Evolutionary conservation across 768 basidiomycete species (phyloP).

Genomic region (Leccinum ochraceum): DNA sequence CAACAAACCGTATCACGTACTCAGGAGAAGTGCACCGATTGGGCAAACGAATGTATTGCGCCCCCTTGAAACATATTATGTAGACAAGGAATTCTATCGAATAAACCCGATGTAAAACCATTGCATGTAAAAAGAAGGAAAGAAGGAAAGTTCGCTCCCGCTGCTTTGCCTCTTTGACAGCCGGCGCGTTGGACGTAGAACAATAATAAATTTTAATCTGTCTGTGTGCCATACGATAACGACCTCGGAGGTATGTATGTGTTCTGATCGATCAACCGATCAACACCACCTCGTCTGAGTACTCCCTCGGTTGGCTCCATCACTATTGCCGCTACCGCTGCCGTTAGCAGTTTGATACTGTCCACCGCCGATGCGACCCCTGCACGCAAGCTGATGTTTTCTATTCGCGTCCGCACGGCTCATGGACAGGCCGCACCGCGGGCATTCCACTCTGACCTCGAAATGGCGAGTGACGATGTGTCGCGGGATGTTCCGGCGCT

Average conservation of each 20-base stretch:
- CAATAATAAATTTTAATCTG: neutral
- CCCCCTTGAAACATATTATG: neutral
- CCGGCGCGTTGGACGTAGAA: neutral
- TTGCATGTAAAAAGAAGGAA: neutral
- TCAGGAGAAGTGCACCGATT: neutral
- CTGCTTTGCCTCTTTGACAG: too few relatives aligned
- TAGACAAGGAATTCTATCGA: neutral
- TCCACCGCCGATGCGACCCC: neutral
- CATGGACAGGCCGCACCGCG: constrained; percentile 15
- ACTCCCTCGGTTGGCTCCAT: constrained; percentile 4
- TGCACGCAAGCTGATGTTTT: constrained; percentile 22
- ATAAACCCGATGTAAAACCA: neutral
- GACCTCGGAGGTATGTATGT: neutral
- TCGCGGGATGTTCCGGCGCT: constrained; percentile 28
- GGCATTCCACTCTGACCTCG: constrained; percentile 24
- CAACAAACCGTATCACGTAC: neutral
- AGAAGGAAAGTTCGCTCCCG: neutral
- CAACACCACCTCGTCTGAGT: neutral
- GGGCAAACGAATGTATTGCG: neutral
- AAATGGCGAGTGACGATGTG: constrained; percentile 29
- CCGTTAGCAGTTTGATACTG: neutral
- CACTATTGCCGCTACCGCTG: neutral
- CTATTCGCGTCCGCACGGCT: constrained; percentile 26
- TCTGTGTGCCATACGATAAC: neutral
- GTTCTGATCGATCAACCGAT: neutral